Evolutionary conservation across 495 filamentous ascomycete species (phyloP).

Genomic region (Thermochaetoides thermophila): DNA sequence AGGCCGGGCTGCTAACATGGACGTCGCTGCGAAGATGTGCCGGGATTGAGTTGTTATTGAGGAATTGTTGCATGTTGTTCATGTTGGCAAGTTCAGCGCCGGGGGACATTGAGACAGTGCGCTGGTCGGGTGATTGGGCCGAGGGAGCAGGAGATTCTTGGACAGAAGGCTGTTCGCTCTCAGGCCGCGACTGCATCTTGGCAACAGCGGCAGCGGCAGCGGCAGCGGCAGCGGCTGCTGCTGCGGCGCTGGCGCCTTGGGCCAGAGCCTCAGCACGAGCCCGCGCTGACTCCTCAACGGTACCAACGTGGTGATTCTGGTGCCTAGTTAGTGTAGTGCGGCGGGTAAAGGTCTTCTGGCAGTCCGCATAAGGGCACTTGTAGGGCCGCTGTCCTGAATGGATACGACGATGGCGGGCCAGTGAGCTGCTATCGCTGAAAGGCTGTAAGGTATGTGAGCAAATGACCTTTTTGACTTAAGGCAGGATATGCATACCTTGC

Average conservation of each 20-base stretch:
- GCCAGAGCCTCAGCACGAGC: constrained; percentile 58
- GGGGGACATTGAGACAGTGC: constrained; percentile 65
- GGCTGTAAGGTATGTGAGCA: constrained; percentile 41
- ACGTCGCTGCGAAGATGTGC: constrained; percentile 60
- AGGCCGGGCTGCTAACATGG: constrained; percentile 54
- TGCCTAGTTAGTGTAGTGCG: constrained; percentile 90
- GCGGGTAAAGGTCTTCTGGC: constrained; percentile 95
- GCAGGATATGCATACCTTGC: constrained; percentile 52
- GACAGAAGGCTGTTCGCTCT: constrained; percentile 64
- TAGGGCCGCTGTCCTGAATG: constrained; percentile 94
- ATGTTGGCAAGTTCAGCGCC: constrained; percentile 59
- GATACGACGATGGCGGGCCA: constrained; percentile 86
- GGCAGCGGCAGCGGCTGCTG: constrained; percentile 33
- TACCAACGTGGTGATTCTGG: constrained; percentile 91
- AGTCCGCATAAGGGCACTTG: constrained; percentile 94
- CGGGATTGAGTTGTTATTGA: constrained; percentile 62
- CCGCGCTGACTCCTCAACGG: constrained; percentile 81
- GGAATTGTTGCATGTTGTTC: constrained; percentile 59
- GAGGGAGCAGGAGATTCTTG: constrained; percentile 60
- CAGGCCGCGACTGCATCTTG: constrained; percentile 41
- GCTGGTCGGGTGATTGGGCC: constrained; percentile 73
- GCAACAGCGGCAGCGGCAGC: constrained; percentile 28
- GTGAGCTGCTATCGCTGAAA: constrained; percentile 95
- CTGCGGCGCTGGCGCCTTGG: constrained; percentile 37
- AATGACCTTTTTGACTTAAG: background rate